These are phyloP conservation scores for Lasiosphaeriaceae sp. DNA, from an alignment of 495 filamentous ascomycete species.

Conservation along the genomic window DNA sequence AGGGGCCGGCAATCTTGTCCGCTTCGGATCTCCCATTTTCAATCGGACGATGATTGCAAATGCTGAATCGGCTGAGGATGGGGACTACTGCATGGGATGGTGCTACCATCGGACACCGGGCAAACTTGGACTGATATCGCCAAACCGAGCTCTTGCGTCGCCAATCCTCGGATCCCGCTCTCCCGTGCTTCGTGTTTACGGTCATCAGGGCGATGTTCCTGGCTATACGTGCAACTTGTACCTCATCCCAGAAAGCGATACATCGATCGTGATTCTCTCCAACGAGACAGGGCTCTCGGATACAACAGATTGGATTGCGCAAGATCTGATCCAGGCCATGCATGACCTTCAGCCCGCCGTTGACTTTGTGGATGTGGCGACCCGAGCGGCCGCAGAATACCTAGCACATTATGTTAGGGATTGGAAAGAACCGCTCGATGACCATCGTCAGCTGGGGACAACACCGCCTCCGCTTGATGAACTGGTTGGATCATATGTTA, in stretches of 20 bases:
- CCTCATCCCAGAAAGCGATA: not conserved
- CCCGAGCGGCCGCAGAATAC: not conserved
- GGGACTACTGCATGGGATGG: slow-evolving; percentile 4
- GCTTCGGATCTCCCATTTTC: not conserved
- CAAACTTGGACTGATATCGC: slow-evolving; percentile 2
- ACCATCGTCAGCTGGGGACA: not conserved
- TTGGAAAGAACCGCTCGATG: not conserved
- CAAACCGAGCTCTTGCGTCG: not conserved
- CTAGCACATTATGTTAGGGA: not conserved
- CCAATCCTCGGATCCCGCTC: not conserved
- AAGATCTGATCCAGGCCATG: not conserved
- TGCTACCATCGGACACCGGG: slow-evolving; percentile 1
- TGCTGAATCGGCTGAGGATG: not conserved
- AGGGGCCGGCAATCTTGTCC: not conserved
- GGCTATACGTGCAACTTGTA: not conserved
- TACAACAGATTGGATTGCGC: slow-evolving; percentile 3
- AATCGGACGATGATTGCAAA: not conserved
- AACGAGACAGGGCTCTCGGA: not conserved
- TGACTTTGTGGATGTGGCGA: not conserved
- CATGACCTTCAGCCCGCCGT: not conserved
- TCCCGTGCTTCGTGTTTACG: not conserved
- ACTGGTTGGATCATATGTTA: not conserved
- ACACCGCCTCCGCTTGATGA: not conserved
- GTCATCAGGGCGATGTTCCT: slow-evolving; percentile 1
- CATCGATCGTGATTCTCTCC: not conserved